These are phyloP conservation scores for Chrysoporthe puriensis DNA, from an alignment of 2,329 filamentous ascomycete genomes.

Conservation along the genomic window DNA sequence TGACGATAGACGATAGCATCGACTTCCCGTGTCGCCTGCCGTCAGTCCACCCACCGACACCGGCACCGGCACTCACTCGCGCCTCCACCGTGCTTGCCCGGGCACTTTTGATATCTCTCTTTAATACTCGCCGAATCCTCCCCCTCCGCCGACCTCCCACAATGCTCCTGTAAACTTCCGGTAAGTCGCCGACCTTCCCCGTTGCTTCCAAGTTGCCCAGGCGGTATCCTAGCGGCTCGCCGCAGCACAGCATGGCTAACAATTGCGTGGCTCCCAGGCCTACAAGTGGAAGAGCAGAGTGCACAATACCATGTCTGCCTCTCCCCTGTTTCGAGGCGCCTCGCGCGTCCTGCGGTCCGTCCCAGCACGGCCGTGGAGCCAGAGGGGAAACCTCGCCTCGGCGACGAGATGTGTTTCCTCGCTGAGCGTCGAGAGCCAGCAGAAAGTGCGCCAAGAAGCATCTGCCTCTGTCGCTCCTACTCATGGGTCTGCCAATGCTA, in stretches of 20 bases:
- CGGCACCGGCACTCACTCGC: constrained; percentile 19
- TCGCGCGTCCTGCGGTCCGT: constrained; percentile 49
- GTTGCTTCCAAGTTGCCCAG: background rate
- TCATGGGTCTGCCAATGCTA: constrained; percentile 24
- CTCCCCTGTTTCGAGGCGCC: constrained; percentile 50
- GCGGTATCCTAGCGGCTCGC: background rate
- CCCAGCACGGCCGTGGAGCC: constrained; percentile 38
- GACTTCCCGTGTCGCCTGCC: constrained; percentile 12
- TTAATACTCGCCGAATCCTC: constrained; percentile 5
- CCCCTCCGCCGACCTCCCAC: constrained; percentile 19
- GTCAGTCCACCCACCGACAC: constrained; percentile 27
- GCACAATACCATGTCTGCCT: constrained; percentile 48
- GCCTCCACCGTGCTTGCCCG: constrained; percentile 11
- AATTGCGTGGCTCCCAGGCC: constrained; percentile 9
- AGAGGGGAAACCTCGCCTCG: constrained; percentile 23
- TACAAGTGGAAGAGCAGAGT: constrained; percentile 24
- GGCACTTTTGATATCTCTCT: background rate
- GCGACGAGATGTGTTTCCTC: constrained; percentile 48
- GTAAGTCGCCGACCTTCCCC: constrained; percentile 14
- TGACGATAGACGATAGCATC: constrained; percentile 29
- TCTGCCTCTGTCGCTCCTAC: constrained; percentile 24
- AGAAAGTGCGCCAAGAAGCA: constrained; percentile 51
- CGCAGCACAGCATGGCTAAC: background rate
- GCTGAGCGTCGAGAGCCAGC: constrained; percentile 58
- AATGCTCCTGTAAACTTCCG: constrained; percentile 27